Conservation (phyloP, 768 basidiomycete species). For the Sutorius australiensis region DNA sequence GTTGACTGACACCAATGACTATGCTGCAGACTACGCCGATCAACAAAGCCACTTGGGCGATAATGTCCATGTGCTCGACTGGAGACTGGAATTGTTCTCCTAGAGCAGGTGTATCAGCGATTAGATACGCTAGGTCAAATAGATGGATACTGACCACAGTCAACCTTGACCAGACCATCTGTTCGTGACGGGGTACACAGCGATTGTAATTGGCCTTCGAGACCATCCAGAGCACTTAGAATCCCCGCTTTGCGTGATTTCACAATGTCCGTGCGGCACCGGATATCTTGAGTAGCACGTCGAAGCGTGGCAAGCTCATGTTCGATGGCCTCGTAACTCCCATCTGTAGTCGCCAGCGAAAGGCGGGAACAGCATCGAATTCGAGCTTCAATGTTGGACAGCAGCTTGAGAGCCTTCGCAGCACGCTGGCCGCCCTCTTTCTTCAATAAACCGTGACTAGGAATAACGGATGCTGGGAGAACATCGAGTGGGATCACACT, state of each 20-base stretch:
- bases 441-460: neutral
- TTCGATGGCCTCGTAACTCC: neutral
- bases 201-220: neutral
- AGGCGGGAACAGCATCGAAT: neutral
- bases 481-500: neutral
- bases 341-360: neutral
- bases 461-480: no score
- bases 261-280: neutral
- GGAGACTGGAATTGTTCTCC: neutral
- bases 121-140: no score
- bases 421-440: neutral
- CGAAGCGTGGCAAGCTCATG: neutral
- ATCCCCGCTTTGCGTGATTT: neutral
- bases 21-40: neutral
- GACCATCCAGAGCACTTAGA: neutral
- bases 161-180: neutral
- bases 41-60: neutral
- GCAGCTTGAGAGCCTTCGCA: neutral
- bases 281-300: neutral
- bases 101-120: neutral
- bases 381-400: neutral
- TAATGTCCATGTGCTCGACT: neutral
- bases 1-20: conserved; percentile 14
- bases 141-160: neutral
- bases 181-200: no score